Percentiles rank a stretch among this genome's conserved stretches.
These are phyloP conservation scores for Pyrenula aspistea DNA, from an alignment of 495 filamentous ascomycete species.

Conservation along the genomic window DNA sequence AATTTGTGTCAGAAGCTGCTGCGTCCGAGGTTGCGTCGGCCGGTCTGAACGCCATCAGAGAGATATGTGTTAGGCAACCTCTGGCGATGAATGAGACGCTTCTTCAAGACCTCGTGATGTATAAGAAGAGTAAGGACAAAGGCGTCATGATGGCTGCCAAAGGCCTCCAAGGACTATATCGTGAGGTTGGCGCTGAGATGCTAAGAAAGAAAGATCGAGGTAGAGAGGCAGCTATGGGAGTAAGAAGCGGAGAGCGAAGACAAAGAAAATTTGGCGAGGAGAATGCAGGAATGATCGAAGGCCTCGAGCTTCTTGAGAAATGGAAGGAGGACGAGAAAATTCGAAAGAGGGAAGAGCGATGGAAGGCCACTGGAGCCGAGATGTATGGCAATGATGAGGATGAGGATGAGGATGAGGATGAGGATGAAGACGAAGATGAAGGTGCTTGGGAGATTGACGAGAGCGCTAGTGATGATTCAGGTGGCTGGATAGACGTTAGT, in stretches of 20 bases:
- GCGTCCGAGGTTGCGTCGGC: conserved; percentile 84
- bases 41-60: conserved; percentile 87
- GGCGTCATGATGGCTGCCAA: conserved; percentile 95
- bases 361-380: conserved; percentile 48
- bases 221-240: conserved; percentile 79
- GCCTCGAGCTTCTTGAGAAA: conserved; percentile 78
- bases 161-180: conserved; percentile 77
- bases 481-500: conserved; percentile 86
- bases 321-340: conserved; percentile 86
- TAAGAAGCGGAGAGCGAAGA: conserved; percentile 56
- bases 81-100: conserved; percentile 91
- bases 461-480: conserved; percentile 59
- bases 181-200: conserved; percentile 82
- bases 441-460: conserved; percentile 79
- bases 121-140: conserved; percentile 95
- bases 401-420: conserved; percentile 39
- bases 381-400: conserved; percentile 40
- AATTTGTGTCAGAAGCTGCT: conserved; percentile 93
- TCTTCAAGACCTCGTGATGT: conserved; percentile 92
- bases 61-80: conserved; percentile 85
- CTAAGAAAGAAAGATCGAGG: conserved; percentile 83
- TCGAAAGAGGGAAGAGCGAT: conserved; percentile 54
- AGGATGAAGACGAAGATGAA: conserved; percentile 60
- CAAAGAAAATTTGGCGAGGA: conserved; percentile 68
- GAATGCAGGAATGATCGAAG: conserved; percentile 73